phyloP scores from a whole-genome alignment of 2,329 filamentous ascomycete species.

The Phialophora macrospora region DNA sequence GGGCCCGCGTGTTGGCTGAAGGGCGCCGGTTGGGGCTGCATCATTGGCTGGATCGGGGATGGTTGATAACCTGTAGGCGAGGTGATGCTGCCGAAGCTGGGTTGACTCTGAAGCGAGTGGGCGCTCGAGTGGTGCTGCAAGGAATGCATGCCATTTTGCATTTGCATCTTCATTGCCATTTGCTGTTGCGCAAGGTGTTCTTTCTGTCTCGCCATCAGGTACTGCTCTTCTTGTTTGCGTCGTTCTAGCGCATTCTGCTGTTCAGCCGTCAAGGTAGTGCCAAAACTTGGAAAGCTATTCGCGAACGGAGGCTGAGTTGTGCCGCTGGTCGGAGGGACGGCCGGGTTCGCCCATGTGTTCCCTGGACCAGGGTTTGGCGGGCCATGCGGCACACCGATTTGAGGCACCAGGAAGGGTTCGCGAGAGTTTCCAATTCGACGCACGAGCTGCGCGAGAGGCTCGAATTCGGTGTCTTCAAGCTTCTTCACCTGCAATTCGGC shows the following conservation, averaged over 20 bases:
- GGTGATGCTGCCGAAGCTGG: conserved; percentile 91
- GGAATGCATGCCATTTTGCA: conserved; percentile 62
- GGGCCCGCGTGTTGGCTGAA: conserved; percentile 27
- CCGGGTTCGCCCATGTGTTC: conserved; percentile 47
- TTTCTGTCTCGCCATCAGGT: conserved; percentile 92
- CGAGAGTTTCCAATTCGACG: conserved; percentile 94
- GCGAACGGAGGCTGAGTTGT: conserved; percentile 86
- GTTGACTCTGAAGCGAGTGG: conserved; percentile 94
- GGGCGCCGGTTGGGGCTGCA: conserved; percentile 53
- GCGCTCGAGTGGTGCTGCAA: conserved; percentile 94
- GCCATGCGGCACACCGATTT: conserved; percentile 93
- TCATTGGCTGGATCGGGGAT: conserved; percentile 62
- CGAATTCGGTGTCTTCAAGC: conserved; percentile 89
- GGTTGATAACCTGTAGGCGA: conserved; percentile 76
- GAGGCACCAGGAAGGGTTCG: conserved; percentile 95
- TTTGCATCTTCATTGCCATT: conserved; percentile 71
- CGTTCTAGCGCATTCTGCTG: conserved; percentile 97
- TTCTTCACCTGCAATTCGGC: conserved; percentile 94
- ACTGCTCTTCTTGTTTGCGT: conserved; percentile 97
- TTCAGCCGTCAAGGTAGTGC: conserved; percentile 92
- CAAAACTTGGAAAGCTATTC: conserved; percentile 92
- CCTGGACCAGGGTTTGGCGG: conserved; percentile 47
- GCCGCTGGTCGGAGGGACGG: conserved; percentile 58
- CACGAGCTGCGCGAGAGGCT: conserved; percentile 92
- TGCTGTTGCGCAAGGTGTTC: conserved; percentile 90